Base-by-base conservation (phyloP, 495 filamentous ascomycete genomes). In the Achaetomiella virescens region DNA sequence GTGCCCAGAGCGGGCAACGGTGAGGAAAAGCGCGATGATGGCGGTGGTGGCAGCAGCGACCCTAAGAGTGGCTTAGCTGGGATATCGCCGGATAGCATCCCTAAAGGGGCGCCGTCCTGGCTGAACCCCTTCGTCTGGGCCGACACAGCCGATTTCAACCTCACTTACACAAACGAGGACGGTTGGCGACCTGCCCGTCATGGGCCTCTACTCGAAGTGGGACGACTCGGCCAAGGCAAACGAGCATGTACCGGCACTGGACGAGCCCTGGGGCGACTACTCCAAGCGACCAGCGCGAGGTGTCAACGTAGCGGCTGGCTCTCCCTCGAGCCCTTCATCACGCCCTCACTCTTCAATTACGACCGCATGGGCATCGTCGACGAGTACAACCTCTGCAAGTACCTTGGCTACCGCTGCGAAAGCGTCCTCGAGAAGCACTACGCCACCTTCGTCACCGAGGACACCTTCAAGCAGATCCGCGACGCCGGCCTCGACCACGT, bases 221-320 rank as follows among this genome's bases (percentile, higher is more conserved):
- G 85, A 97, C 66, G 91, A 99, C 70, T 87, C 85, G 12, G 75
- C 79, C 12, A 73, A 76, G 46, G 80, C 93, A 15, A 97, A 97
- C 65, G 75, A 80, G 15, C 84, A 89, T 40, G 89, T 91, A 0
- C 90, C 91, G 15, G 72, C 88, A 1, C 75, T 99, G 12, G 81
- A 90, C 53, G 74, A 93, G 57, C 58, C 70, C 7, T 90, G 85
- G 79, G 79, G 79, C 48, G 74, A 82, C n/a, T 99, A 97, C 65
- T 82, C 87, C 1, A 81, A 79, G 3, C 81, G 73, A 45, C 91
- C 90, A 6, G 89, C 93, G 24, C 82, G 91, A 1, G 95, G 95
- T 2, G 87, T 97, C 21, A 99, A 97, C 67, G 61, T 97, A 4
- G 95, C 35, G 95, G 95, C 25, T 99, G 93, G 95, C 79, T 99